Evolutionary conservation across 768 basidiomycete genomes (phyloP).

Genomic region (Daedalea quercina): DNA sequence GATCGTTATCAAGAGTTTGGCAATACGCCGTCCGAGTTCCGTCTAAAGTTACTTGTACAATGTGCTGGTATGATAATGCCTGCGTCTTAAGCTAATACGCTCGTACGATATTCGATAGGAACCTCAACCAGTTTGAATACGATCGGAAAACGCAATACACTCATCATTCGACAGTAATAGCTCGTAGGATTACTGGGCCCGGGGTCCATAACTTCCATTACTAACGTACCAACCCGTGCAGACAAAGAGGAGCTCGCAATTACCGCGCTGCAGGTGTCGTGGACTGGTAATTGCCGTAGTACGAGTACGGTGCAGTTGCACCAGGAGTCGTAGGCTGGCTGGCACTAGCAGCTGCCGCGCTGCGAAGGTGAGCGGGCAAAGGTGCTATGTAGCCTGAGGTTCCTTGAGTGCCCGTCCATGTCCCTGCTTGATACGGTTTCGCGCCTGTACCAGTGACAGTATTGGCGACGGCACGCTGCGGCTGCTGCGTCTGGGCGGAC

Average conservation of each 20-base stretch:
- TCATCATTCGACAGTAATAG: not conserved
- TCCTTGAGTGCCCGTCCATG: constrained; percentile 8
- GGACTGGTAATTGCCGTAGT: constrained; percentile 20
- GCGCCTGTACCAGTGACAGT: constrained; percentile 29
- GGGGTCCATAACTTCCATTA: not conserved
- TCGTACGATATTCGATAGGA: too few species aligned
- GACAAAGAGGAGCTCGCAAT: not conserved
- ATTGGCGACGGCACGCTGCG: constrained; percentile 48
- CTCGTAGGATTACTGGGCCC: not conserved
- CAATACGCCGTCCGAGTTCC: too few species aligned
- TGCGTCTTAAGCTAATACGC: too few species aligned
- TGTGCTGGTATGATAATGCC: too few species aligned
- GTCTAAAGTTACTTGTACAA: too few species aligned
- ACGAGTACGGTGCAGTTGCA: constrained; percentile 8
- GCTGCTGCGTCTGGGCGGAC: constrained; percentile 20
- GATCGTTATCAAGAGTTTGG: too few species aligned
- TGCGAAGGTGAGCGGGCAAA: constrained; percentile 36
- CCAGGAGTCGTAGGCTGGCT: constrained; percentile 13
- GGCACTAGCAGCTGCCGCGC: constrained; percentile 8
- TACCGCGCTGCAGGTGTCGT: constrained; percentile 13
- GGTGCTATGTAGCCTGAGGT: constrained; percentile 22
- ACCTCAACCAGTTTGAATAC: too few species aligned
- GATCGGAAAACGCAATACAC: not conserved
- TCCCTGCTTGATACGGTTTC: constrained; percentile 18
- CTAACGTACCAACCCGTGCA: not conserved